Percentiles rank a stretch among this genome's conserved stretches.
phyloP scores from a whole-genome alignment of 495 filamentous ascomycete genomes.

The Peziza echinospora region DNA sequence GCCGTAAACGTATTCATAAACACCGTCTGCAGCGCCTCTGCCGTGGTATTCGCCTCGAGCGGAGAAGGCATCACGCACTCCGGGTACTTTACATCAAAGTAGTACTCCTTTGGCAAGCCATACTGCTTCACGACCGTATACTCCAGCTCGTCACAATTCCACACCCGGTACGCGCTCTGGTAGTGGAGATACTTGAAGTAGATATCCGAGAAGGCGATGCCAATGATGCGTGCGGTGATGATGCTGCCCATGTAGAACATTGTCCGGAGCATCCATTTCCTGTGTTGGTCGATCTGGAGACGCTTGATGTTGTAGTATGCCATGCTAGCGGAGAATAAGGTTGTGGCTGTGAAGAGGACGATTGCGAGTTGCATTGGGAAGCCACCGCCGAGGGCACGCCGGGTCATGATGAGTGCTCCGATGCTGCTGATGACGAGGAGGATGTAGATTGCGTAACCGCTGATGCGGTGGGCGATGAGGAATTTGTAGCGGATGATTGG shows the following conservation, averaged over 20 bases:
- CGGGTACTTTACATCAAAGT: no score
- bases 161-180: constrained; percentile 10
- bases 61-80: no score
- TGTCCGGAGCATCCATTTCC: constrained; percentile 33
- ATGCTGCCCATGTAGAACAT: constrained; percentile 28
- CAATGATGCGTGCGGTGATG: constrained; percentile 27
- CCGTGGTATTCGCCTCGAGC: neutral
- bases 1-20: constrained; percentile 21
- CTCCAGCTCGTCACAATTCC: constrained; percentile 26
- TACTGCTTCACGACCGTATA: no score
- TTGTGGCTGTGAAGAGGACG: constrained; percentile 22
- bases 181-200: constrained; percentile 18
- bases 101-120: no score
- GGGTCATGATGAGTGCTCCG: constrained; percentile 26
- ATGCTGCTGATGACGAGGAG: constrained; percentile 23
- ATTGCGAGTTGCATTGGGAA: constrained; percentile 22
- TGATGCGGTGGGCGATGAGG: constrained; percentile 29
- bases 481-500: constrained; percentile 28
- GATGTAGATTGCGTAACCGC: constrained; percentile 27
- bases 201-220: constrained; percentile 20
- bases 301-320: constrained; percentile 30
- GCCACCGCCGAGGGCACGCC: constrained; percentile 26
- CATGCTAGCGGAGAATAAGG: constrained; percentile 18
- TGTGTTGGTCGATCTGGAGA: constrained; percentile 34
- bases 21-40: neutral